Evolutionary conservation across 2,329 filamentous ascomycete species (phyloP), one percentile per base, ranked within the genome.

Genomic region (Colletotrichum limetticola): DNA sequence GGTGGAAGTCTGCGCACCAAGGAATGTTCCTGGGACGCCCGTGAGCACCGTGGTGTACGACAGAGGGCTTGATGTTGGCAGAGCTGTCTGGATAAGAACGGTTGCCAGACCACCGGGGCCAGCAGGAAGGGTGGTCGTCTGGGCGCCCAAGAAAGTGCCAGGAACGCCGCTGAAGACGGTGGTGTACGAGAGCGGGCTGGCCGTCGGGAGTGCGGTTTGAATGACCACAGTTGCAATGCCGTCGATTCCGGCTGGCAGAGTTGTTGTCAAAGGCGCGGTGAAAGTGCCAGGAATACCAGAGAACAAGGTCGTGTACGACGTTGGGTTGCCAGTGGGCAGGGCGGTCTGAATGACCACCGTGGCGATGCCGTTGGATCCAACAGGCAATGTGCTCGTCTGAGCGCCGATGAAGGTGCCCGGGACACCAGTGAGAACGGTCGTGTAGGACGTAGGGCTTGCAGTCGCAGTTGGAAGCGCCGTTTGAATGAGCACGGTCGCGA

Each of bases 321-420:
- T 61, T 5, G 60, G 26, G 14, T 7, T 16, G 7, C 22, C 30
- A 3, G 32, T 66, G 7, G 68, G 64, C 7, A 67, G 24, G 19
- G 68, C 68, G 9, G 63, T 71, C 32, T 71, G 68, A 5, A 71
- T 22, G 1, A 71, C 22, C 7, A 71, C 64, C 1, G 68, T 71
- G 11, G 35, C 64, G 5, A 71, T 19, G 1, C 66, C 59, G 4
- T 57, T n/a, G 4, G 19, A n/a, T 1, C 57, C 49, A 22, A 22
- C 52, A 0, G 65, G 65, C 2, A 72, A 12, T 2, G 69, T 72
- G 0, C 8, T 61, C 3, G 65, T 68, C 14, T 30, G 58, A 1
- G 57, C 19, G 4, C 64, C 69, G 8, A 46, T 22, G 19, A 71
- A 63, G 12, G 62, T 65, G 14, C 68, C 68, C 3, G 56, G 32